These are phyloP conservation scores for Tulasnella sp. DNA, from an alignment of 768 basidiomycete species.

Conservation along the genomic window DNA sequence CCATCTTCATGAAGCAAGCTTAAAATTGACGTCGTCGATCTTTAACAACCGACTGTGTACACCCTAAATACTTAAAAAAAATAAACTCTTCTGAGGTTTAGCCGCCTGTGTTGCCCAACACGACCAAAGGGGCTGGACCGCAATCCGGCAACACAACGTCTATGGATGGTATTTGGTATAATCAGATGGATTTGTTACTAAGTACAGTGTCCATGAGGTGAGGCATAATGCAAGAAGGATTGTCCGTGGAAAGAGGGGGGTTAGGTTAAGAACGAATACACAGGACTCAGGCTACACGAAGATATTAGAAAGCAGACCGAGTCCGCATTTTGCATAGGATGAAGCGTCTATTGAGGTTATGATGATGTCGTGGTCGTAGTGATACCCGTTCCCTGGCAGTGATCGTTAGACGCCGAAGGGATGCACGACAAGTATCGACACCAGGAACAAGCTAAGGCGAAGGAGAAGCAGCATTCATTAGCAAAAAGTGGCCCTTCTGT, in stretches of 20 bases:
- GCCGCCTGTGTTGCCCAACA: neutral
- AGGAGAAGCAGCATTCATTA: slow-evolving; percentile 8
- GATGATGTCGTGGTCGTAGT: neutral
- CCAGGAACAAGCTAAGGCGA: slow-evolving; percentile 69
- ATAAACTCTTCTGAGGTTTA: neutral
- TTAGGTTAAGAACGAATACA: neutral
- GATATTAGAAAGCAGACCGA: neutral
- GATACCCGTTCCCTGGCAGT: slow-evolving; percentile 45
- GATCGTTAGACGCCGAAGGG: slow-evolving; percentile 57
- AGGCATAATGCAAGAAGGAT: slow-evolving; percentile 2
- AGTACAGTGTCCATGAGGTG: neutral
- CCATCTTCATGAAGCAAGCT: slow-evolving; percentile 45
- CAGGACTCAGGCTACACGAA: neutral
- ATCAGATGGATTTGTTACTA: neutral
- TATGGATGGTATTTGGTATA: neutral
- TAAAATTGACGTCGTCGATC: neutral
- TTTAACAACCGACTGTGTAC: neutral
- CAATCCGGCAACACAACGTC: neutral
- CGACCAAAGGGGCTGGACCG: neutral
- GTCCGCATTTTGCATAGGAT: neutral
- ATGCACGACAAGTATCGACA: slow-evolving; percentile 91
- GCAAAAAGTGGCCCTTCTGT: neutral
- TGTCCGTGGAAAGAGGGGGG: neutral
- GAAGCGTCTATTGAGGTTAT: neutral
- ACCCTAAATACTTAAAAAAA: neutral